Evolutionary conservation across 768 basidiomycete genomes (phyloP).

Genomic region (Rhizopogon rudus): DNA sequence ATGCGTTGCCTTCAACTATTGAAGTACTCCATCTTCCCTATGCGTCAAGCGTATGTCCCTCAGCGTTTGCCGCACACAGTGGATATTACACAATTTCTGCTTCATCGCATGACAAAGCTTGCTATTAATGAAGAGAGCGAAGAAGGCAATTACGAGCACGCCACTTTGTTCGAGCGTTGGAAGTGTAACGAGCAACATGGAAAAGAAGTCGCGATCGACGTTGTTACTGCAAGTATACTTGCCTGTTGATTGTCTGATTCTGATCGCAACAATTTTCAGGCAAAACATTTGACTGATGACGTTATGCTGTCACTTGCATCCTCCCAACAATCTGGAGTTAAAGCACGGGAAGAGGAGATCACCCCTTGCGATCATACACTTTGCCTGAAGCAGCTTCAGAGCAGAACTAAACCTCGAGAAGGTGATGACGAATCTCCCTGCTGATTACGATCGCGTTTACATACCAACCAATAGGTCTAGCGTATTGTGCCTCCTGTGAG

Average conservation of each 20-base stretch:
- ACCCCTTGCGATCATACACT: slow-evolving; percentile 77
- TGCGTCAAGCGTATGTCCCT: no score
- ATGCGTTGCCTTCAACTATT: no score
- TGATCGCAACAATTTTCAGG: slow-evolving; percentile 27
- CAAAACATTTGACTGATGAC: slow-evolving; percentile 52
- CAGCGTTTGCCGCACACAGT: no score
- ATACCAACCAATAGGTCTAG: slow-evolving; percentile 47
- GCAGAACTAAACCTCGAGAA: slow-evolving; percentile 19
- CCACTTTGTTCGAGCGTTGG: no score
- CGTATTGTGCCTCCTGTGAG: slow-evolving; percentile 79
- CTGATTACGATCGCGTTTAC: neutral
- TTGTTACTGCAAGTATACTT: slow-evolving; percentile 27
- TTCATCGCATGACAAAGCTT: no score
- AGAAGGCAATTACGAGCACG: no score
- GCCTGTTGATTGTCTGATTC: neutral
- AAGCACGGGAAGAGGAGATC: slow-evolving; percentile 98
- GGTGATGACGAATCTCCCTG: slow-evolving; percentile 8
- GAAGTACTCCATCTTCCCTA: no score
- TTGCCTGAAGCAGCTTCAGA: slow-evolving; percentile 41
- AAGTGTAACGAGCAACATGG: no score
- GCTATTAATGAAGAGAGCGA: no score
- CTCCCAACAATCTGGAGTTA: slow-evolving; percentile 88
- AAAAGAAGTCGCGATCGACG: slow-evolving; percentile 32
- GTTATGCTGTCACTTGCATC: slow-evolving; percentile 83
- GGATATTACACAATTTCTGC: no score